These are phyloP conservation scores for Aegilops longissima DNA, from an alignment of 176 grass and related monocot species.

Conservation along the genomic window DNA sequence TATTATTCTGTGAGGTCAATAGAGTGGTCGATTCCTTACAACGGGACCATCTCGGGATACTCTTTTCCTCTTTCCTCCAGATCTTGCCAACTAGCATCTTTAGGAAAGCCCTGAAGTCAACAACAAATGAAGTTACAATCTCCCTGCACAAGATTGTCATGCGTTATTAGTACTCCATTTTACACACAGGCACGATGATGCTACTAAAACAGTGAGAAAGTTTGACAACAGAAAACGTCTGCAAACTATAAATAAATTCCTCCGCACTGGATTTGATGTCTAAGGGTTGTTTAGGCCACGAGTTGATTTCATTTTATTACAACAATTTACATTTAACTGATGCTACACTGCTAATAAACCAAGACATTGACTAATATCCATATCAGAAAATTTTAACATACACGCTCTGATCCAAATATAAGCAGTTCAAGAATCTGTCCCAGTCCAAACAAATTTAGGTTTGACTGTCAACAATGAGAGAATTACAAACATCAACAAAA, in stretches of 20 bases:
- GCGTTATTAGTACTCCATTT: slow-evolving; percentile 18
- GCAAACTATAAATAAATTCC: background rate
- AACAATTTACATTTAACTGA: background rate
- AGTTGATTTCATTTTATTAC: background rate
- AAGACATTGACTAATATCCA: background rate
- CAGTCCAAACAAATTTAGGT: background rate
- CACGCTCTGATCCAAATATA: background rate
- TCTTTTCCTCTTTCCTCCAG: slow-evolving; percentile 57
- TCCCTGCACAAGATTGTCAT: slow-evolving; percentile 67
- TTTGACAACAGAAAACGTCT: slow-evolving; percentile 10
- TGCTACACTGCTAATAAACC: background rate
- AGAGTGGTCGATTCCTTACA: slow-evolving; percentile 74
- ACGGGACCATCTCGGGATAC: slow-evolving; percentile 57
- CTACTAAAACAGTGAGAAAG: slow-evolving; percentile 9
- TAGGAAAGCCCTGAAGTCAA: slow-evolving; percentile 91
- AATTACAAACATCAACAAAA: background rate
- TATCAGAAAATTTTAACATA: background rate
- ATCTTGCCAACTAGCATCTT: slow-evolving; percentile 79
- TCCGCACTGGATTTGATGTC: background rate
- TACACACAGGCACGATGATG: background rate
- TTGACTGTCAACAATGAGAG: background rate
- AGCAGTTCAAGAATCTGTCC: background rate
- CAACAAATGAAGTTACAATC: slow-evolving; percentile 81
- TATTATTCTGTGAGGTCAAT: slow-evolving; percentile 55
- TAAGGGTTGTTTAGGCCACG: background rate